Conservation (phyloP, 768 basidiomycete species). For the Lactarius indigo region DNA sequence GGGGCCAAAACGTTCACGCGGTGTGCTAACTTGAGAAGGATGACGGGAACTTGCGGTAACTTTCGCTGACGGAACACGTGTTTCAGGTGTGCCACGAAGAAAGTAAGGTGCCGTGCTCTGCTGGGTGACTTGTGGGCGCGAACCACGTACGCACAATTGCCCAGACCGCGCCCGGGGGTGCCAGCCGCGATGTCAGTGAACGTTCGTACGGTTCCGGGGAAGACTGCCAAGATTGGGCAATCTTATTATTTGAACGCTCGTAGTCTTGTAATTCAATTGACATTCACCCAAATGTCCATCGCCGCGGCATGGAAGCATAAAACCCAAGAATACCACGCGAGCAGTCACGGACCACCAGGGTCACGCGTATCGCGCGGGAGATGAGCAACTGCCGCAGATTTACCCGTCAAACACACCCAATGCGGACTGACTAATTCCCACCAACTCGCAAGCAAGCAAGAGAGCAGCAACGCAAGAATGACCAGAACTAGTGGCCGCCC, state of each 20-base stretch:
- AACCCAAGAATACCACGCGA: not conserved
- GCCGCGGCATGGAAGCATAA: slow-evolving; percentile 5
- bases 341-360: not conserved
- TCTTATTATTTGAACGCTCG: not conserved
- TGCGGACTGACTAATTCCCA: not conserved
- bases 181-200: not conserved
- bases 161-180: not conserved
- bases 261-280: not conserved
- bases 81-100: slow-evolving; percentile 17
- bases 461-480: not conserved
- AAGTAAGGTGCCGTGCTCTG: not conserved
- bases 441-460: not conserved
- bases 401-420: not conserved
- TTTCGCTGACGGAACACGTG: slow-evolving; percentile 7
- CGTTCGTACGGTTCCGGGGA: not conserved
- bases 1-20: slow-evolving; percentile 20
- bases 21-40: slow-evolving; percentile 19
- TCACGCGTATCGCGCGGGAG: not conserved
- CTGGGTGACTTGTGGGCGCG: not conserved
- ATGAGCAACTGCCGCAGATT: slow-evolving; percentile 1
- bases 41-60: slow-evolving; percentile 8
- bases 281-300: not conserved
- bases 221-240: not conserved
- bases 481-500: not conserved
- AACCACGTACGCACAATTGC: not conserved